These are phyloP conservation scores for Pseudogymnoascus sp. DNA, from an alignment of 2,329 filamentous ascomycete species.

Conservation along the genomic window DNA sequence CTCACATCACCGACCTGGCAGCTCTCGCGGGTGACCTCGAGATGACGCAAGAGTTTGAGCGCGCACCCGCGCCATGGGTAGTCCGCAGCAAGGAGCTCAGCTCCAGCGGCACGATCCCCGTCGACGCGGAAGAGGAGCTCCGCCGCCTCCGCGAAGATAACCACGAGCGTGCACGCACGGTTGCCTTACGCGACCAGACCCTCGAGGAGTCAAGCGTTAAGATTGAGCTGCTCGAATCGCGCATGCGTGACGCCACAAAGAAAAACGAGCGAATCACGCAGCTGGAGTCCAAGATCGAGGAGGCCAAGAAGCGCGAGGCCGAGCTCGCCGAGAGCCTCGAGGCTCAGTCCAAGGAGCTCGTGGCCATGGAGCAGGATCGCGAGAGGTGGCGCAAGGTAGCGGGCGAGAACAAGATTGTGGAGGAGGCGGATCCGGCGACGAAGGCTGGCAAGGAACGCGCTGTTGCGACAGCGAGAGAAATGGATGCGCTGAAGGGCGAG, in stretches of 20 bases:
- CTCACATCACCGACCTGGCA: slow-evolving; percentile 61
- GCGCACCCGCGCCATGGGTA: slow-evolving; percentile 70
- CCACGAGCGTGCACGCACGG: slow-evolving; percentile 63
- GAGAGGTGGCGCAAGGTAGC: slow-evolving; percentile 67
- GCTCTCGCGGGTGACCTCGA: slow-evolving; percentile 62
- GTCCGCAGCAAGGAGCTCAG: slow-evolving; percentile 73
- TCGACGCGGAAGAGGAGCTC: slow-evolving; percentile 80
- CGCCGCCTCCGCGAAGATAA: slow-evolving; percentile 72
- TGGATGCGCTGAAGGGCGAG: slow-evolving; percentile 63
- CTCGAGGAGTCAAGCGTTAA: slow-evolving; percentile 84
- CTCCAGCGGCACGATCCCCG: slow-evolving; percentile 68
- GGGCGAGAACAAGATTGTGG: slow-evolving; percentile 51
- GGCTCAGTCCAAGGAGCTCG: slow-evolving; percentile 59
- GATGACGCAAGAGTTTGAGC: slow-evolving; percentile 72
- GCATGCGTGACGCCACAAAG: slow-evolving; percentile 74
- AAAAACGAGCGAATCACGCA: slow-evolving; percentile 63
- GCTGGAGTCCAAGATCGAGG: slow-evolving; percentile 52
- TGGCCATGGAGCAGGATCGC: slow-evolving; percentile 54
- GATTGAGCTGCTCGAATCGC: slow-evolving; percentile 83
- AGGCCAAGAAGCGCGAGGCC: slow-evolving; percentile 41
- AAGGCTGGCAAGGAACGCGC: slow-evolving; percentile 58
- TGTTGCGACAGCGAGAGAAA: slow-evolving; percentile 62
- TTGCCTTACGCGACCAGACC: slow-evolving; percentile 69
- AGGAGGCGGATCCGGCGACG: slow-evolving; percentile 37
- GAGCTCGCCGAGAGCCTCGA: slow-evolving; percentile 56